Percentiles rank a stretch among this genome's conserved stretches.
Conservation (phyloP, 1,139 yeast species). For the Pichiaceae sp. region DNA sequence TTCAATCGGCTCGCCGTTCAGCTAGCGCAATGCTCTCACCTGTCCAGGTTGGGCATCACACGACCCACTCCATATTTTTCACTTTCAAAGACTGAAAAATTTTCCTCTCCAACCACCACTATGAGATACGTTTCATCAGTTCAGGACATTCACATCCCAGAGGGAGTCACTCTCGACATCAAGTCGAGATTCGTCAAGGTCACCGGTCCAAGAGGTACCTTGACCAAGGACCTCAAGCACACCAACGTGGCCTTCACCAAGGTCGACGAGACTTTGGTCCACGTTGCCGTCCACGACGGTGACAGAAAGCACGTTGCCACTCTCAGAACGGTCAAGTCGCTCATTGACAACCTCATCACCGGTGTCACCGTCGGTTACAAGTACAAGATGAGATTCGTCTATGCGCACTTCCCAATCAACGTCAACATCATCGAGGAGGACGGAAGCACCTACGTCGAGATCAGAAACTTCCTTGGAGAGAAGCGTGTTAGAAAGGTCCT, state of each 20-base stretch:
- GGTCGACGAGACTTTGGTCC: constrained; percentile 63
- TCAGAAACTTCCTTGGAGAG: constrained; percentile 99
- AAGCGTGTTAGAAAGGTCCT: constrained; percentile 86
- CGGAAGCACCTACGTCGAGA: constrained; percentile 75
- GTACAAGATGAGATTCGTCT: constrained; percentile 99
- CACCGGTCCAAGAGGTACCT: constrained; percentile 97
- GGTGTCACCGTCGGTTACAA: constrained; percentile 99
- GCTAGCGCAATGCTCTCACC: too few species aligned
- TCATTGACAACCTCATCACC: constrained; percentile 86
- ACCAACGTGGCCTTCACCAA: constrained; percentile 88
- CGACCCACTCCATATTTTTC: too few species aligned
- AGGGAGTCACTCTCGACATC: constrained; percentile 86
- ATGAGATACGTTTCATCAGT: constrained; percentile 97
- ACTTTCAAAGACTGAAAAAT: background rate
- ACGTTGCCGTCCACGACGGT: constrained; percentile 95
- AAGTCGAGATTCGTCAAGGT: constrained; percentile 88
- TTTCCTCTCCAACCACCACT: constrained; percentile 8
- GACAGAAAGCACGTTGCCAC: constrained; percentile 99
- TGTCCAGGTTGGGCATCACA: too few species aligned
- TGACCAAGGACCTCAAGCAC: constrained; percentile 88
- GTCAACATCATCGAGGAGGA: constrained; percentile 79
- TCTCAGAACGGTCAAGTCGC: constrained; percentile 95
- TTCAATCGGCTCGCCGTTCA: too few species aligned
- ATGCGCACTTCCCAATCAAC: constrained; percentile 99
- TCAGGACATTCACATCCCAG: constrained; percentile 88